phyloP scores from a whole-genome alignment of 805 yeast genomes.

The Candida caryicola region DNA sequence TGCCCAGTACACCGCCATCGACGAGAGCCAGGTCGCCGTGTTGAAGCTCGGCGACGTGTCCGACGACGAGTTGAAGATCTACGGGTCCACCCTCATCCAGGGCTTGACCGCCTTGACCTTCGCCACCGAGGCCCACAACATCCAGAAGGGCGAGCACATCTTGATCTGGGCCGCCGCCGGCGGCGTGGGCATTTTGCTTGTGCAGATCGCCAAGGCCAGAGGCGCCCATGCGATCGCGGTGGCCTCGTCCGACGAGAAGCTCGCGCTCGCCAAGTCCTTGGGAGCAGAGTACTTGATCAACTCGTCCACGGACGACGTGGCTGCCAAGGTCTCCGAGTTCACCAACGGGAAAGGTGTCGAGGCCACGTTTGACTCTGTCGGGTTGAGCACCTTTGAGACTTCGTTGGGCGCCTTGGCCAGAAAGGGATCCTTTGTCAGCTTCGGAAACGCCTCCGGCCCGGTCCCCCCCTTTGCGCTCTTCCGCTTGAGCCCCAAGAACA shows the following conservation, averaged over 20 bases:
- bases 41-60: conserved; percentile 48
- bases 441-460: conserved; percentile 84
- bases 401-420: conserved; percentile 60
- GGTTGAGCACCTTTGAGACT: conserved; percentile 69
- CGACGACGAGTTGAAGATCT: conserved; percentile 50
- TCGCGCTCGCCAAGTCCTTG: conserved; percentile 56
- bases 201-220: conserved; percentile 56
- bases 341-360: conserved; percentile 67
- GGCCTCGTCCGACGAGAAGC: conserved; percentile 75
- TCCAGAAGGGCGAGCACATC: conserved; percentile 66
- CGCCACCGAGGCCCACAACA: conserved; percentile 60
- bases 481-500: conserved; percentile 57
- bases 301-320: conserved; percentile 51
- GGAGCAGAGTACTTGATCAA: conserved; percentile 80
- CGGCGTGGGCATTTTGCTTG: conserved; percentile 76
- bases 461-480: conserved; percentile 64
- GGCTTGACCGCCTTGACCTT: conserved; percentile 81
- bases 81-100: conserved; percentile 64
- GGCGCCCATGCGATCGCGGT: conserved; percentile 86
- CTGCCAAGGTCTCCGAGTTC: conserved; percentile 51
- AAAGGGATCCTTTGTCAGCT: conserved; percentile 73
- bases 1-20: conserved; percentile 67
- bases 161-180: conserved; percentile 95
- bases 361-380: conserved; percentile 72
- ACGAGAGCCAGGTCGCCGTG: conserved; percentile 32